Evolutionary conservation across 805 yeast species (phyloP), one percentile per base, ranked within the genome.

Genomic region (Candida ipomoeae): DNA sequence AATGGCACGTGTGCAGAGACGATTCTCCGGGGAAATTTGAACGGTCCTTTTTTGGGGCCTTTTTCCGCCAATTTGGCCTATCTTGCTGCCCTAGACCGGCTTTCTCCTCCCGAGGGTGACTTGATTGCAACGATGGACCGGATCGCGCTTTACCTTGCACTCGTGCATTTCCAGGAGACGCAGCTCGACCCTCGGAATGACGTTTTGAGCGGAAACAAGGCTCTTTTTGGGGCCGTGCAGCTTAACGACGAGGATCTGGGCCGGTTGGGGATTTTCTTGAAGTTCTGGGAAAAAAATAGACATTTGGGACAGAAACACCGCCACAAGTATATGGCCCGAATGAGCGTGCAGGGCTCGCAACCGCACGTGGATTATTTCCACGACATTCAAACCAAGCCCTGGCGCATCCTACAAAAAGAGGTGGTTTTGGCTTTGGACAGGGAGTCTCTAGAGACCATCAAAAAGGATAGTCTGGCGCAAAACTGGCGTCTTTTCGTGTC

Each of bases 11-110:
- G 45, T 8, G 71, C 72, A 1, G 76, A 70, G 43, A 35, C 50
- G 1, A 63, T 73, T 1, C 60, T 73, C 14, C 56, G 65, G 6
- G 34, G 50, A 3, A 70, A 68, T 53, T 62, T 73, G 34, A 48
- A 55, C 2, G 54, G 52, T 2, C 44, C 49, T 0, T 56, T 43
- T 23, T 57, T 73, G 47, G 60, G 63, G 39, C 51, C 61, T 3
- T 73, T 73, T 46, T 73, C 77, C 2, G 49, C 39, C 3, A 73
- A 73, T 53, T 59, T 73, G 51, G 64, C 63, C 41, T 70, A 67
- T 49, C 61, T 73, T 46, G 69, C 73, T 8, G 64, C 60, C 15
- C 59, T 73, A 8, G 78, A 73, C 52, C 57, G 63, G 29, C 55
- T 69, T 14, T 68, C 73, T 17, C 58, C 64, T 10, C 59, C 66